Base-by-base conservation (phyloP, 1,284 basidiomycete species). In the Anthracocystis panici-leucophaei region DNA sequence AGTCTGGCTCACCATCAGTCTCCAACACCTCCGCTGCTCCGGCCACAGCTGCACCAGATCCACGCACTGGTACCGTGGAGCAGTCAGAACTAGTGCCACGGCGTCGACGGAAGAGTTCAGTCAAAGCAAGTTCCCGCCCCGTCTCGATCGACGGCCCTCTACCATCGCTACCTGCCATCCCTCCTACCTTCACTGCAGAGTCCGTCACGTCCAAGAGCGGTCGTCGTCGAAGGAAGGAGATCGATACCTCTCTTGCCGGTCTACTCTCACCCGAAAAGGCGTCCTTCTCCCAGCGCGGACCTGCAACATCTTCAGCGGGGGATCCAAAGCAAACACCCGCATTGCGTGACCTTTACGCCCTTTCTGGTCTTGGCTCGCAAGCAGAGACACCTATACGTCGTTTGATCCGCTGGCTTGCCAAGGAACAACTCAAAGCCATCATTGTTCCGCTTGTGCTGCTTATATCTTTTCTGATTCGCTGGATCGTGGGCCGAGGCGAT, bases 321-420 rank as follows among this genome's bases (percentile, higher is more conserved):
- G 18, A 46, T 7, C 29, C 54, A 14, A 23, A 40, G 4, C 56
- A 51, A 9, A 56, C 59, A 8, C 45, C 60, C n/a, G 66, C 50
- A 18, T 23, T 76, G 31, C 65, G 65, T 23, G 68, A 69, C 29
- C 56, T 70, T 1, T 64, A 73, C 42, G 57, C 59, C 12, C 54
- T 67, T 9, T 60, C 70, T 7, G 65, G 68, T 38, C 31, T 61
- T 27, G 63, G 60, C 50, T 58, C 64, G 16, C 69, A 75, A 55
- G 65, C 65, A 21, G 69, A 78, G 18, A 79, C 81, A 35, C 81
- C 82, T 8, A 38, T 82, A 5, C 74, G 82, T 23, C 65, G 64
- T 20, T 51, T 79, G 46, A 72, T 82, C 21, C 77, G 78, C 21
- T 79, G 65, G 64, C 49, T 84, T 9, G 67, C 68, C n/a, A 78